These are phyloP conservation scores for Yamagishiella unicocca DNA, from an alignment of 139 green algal species.

Conservation along the genomic window DNA sequence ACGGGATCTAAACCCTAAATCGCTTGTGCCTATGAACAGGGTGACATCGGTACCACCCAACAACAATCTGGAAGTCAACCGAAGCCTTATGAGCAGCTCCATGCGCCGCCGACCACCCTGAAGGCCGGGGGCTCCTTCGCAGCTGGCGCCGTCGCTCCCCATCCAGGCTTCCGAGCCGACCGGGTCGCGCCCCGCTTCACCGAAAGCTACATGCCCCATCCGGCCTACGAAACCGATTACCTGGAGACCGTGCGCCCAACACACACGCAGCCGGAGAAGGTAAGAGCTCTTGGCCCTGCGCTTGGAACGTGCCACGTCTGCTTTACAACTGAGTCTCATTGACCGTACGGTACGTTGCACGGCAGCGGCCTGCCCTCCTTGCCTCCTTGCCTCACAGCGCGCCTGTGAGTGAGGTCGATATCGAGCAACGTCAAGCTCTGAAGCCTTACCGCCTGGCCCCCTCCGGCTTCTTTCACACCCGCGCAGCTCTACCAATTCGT, in stretches of 20 bases:
- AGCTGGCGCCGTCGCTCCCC: slow-evolving; percentile 16
- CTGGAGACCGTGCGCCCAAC: slow-evolving; percentile 69
- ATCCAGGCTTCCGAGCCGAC: background rate
- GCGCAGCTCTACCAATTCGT: slow-evolving; percentile 60
- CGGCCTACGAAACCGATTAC: slow-evolving; percentile 75
- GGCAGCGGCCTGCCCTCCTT: no score
- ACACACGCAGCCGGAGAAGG: slow-evolving; percentile 69
- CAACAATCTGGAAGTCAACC: background rate
- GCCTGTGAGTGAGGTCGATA: no score
- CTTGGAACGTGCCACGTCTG: background rate
- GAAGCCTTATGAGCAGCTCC: background rate
- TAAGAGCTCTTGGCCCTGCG: slow-evolving; percentile 40
- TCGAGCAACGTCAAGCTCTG: no score
- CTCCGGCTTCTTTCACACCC: no score
- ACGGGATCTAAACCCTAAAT: no score
- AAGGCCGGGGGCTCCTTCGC: slow-evolving; percentile 32
- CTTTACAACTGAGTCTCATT: background rate
- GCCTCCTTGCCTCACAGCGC: no score
- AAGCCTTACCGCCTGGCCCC: no score
- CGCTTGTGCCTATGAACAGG: background rate
- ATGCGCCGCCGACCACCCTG: background rate
- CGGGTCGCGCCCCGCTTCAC: background rate
- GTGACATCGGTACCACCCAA: background rate
- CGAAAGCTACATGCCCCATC: slow-evolving; percentile 38
- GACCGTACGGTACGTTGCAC: no score